Conservation (phyloP, 352 stramenopile species). For the Globisporangium barbulae region DNA sequence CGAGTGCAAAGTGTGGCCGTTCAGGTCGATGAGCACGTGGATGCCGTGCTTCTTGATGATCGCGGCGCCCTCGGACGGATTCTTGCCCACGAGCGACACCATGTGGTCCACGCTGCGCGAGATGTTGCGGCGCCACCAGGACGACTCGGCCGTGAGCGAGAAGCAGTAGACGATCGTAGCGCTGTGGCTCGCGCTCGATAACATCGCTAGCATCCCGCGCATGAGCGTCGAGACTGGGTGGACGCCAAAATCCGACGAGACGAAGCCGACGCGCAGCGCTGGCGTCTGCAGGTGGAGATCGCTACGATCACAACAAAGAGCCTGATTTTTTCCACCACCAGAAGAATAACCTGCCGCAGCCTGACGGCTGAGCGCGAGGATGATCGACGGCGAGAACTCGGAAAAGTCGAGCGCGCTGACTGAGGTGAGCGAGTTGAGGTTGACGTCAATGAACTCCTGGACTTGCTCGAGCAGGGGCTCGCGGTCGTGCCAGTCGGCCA, state of each 20-base stretch:
- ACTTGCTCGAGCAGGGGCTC: constrained; percentile 46
- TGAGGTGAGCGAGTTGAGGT: constrained; percentile 16
- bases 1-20: constrained; percentile 80
- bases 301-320: constrained; percentile 19
- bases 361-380: constrained; percentile 24
- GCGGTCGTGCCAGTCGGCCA: constrained; percentile 59
- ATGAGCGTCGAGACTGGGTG: constrained; percentile 75
- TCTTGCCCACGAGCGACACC: constrained; percentile 61
- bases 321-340: background rate
- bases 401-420: constrained; percentile 46
- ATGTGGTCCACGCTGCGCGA: constrained; percentile 60
- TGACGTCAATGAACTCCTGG: constrained; percentile 19
- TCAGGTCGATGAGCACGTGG: constrained; percentile 80
- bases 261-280: constrained; percentile 56
- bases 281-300: constrained; percentile 23
- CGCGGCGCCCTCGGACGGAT: constrained; percentile 38
- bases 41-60: constrained; percentile 53
- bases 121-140: constrained; percentile 85
- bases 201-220: constrained; percentile 52
- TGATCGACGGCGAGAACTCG: constrained; percentile 28
- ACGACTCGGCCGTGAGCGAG: constrained; percentile 44
- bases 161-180: constrained; percentile 67
- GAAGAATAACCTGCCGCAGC: background rate
- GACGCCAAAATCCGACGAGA: constrained; percentile 81
- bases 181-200: constrained; percentile 28